Percentiles rank a stretch among this genome's conserved stretches.
These are phyloP conservation scores for Metschnikowia bowlesiae DNA, from an alignment of 805 yeast genomes.

Conservation along the genomic window DNA sequence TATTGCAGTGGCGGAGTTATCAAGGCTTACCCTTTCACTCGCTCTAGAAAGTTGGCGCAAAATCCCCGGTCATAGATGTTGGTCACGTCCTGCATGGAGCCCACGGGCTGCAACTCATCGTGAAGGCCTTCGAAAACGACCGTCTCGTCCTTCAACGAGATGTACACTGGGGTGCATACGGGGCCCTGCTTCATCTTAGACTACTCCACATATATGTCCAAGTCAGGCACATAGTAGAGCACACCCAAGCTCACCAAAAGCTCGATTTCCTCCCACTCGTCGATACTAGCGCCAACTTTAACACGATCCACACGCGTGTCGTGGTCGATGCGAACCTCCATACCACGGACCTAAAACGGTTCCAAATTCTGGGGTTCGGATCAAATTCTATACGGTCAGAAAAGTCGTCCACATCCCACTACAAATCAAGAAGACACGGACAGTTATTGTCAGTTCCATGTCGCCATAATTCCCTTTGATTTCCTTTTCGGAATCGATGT, in stretches of 20 bases:
- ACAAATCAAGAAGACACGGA: too few species aligned
- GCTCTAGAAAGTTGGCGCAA: conserved; percentile 27
- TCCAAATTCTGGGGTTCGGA: not conserved
- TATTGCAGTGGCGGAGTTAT: too few species aligned
- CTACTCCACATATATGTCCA: conserved; percentile 20
- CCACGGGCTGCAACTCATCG: conserved; percentile 1
- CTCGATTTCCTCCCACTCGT: conserved; percentile 47
- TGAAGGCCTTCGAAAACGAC: conserved; percentile 15
- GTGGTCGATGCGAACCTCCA: not conserved
- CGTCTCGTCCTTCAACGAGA: conserved; percentile 25
- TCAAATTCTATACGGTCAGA: too few species aligned
- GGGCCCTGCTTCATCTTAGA: conserved; percentile 12
- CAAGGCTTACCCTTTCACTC: not conserved
- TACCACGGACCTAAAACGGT: not conserved
- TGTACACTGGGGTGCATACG: conserved; percentile 20
- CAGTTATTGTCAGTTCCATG: not conserved
- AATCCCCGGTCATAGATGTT: conserved; percentile 53
- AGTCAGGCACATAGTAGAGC: conserved; percentile 11
- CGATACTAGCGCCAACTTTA: not conserved
- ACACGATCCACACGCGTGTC: not conserved
- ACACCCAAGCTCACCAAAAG: conserved; percentile 14
- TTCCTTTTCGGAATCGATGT: not conserved
- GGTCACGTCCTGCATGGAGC: conserved; percentile 21
- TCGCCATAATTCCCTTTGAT: not conserved
- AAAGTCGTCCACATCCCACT: too few species aligned